Conservation (phyloP, 306 rosid species). For the Alnus glutinosa region DNA sequence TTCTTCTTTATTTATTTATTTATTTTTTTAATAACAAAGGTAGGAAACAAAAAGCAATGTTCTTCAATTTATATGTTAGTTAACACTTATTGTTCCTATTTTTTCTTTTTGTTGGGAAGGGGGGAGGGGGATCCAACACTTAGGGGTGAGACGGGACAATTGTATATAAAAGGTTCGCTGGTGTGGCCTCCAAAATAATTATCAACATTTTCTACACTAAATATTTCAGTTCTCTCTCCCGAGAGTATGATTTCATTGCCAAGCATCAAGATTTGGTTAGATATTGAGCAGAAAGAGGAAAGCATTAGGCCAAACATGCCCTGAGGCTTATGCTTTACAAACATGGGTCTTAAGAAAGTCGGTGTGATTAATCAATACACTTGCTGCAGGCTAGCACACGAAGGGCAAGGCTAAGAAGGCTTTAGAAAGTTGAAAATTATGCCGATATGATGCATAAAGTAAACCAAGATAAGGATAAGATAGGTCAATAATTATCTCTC, state of each 20-base stretch:
- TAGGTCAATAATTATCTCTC: background rate
- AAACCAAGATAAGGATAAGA: background rate
- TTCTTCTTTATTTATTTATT: too few relatives aligned
- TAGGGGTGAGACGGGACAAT: too few relatives aligned
- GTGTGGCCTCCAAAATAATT: background rate
- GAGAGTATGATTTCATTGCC: background rate
- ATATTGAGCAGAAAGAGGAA: background rate
- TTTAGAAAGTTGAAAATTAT: background rate
- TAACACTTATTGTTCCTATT: too few relatives aligned
- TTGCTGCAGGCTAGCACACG: conserved; percentile 4
- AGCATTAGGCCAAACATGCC: background rate
- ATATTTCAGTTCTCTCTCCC: background rate
- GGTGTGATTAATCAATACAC: conserved; percentile 1
- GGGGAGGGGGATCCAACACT: too few relatives aligned
- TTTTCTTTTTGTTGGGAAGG: too few relatives aligned
- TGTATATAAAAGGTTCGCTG: background rate
- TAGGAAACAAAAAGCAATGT: conserved; percentile 4
- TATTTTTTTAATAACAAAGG: background rate
- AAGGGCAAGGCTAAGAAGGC: background rate
- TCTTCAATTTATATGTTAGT: too few relatives aligned
- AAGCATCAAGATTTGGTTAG: background rate
- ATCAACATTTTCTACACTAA: conserved; percentile 2
- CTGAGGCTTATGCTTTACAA: conserved; percentile 1
- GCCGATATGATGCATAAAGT: background rate
- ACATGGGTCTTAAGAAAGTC: background rate